Evolutionary conservation across 2,329 filamentous ascomycete genomes (phyloP), one percentile per base, ranked within the genome.

Genomic region (Colletotrichum truncatum): DNA sequence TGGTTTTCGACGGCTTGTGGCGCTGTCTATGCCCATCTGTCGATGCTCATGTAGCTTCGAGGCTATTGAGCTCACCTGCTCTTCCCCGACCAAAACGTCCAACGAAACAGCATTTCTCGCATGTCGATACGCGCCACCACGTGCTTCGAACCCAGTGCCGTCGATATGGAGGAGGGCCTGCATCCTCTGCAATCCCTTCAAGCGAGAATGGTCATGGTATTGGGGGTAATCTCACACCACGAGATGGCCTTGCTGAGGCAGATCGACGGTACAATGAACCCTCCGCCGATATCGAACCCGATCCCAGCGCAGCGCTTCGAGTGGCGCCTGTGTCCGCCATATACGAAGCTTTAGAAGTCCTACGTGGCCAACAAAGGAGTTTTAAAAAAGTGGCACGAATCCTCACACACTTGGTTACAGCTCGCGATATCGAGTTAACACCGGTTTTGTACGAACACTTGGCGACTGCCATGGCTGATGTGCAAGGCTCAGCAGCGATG

Each of bases 371-470:
- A n/a, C 72, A 77, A 48, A 79, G 76, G 1, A 72, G 78, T 8
- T 82, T 80, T 58, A 51, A 72, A 11, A 70, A 77, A 30, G 78
- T 83, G 10, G 73, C 78, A 2, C 74, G 75, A 1, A 68, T 91
- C 7, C 85, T 91, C 12, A 82, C 85, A 48, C 84, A 88, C 64
- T 79, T 94, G 28, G 76, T 94, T 11, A 77, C 76, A 41, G 78
- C 82, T n/a, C 82, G 88, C 14, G 75, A 80, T 2, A 85, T 90
- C 71, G 73, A 76, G 53, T 87, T 88, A 3, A 87, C 86, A 70
- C 71, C 82, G 3, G 79, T 85, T 56, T 79, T 93, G 53, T 98
- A 96, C 76, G 89, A 93, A 70, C 89, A 90, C 12, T 79, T 97
- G 54, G 89, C 97, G 70, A 83, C 89, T 64, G 88, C 90, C 48